Evolutionary conservation across 139 green algal genomes (phyloP).

Genomic region (Micractinium sp.): DNA sequence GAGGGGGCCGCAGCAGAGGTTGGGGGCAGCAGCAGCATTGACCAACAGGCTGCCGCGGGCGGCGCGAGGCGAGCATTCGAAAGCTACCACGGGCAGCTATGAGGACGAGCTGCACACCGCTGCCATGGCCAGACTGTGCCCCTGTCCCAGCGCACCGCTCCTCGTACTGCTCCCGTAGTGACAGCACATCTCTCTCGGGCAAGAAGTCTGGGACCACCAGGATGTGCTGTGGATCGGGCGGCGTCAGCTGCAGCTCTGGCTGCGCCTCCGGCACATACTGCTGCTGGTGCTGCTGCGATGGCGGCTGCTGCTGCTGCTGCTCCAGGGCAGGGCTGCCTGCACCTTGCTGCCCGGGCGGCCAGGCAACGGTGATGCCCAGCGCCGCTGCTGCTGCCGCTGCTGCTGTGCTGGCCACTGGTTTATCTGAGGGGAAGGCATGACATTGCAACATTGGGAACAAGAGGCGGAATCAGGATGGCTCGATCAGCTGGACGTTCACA

Average conservation of each 20-base stretch:
- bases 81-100: neutral
- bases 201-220: neutral
- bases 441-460: too few species aligned
- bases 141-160: neutral
- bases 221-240: neutral
- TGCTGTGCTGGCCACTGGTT: too few species aligned
- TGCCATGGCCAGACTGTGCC: neutral
- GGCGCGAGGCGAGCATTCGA: neutral
- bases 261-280: neutral
- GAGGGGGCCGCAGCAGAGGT: neutral
- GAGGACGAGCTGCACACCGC: neutral
- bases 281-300: neutral
- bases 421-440: too few species aligned
- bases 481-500: too few species aligned
- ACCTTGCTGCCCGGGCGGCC: too few species aligned
- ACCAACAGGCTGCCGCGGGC: neutral
- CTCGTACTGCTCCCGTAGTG: neutral
- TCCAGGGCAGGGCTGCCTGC: too few species aligned
- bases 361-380: too few species aligned
- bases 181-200: neutral
- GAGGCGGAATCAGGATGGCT: too few species aligned
- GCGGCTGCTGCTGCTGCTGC: neutral
- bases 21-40: neutral
- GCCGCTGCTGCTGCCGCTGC: too few species aligned
- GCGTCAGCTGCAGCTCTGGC: neutral